phyloP scores from a whole-genome alignment of 163 green algal genomes.

The Chlorella variabilis region DNA sequence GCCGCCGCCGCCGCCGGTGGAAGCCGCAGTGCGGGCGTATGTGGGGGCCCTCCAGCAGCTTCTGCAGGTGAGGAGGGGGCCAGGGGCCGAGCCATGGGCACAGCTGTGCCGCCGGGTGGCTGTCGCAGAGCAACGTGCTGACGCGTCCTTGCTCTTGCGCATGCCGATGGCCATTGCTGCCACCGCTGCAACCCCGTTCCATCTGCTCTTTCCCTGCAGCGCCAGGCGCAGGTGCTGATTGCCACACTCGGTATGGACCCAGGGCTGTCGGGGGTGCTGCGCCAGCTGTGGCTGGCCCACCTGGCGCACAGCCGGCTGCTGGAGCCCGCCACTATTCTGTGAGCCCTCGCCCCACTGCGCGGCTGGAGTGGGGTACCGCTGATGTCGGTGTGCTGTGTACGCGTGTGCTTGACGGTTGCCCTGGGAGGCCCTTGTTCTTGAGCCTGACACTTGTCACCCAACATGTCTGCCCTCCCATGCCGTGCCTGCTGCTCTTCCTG shows the following conservation, averaged over 20 bases:
- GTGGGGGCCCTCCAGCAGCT: conserved; percentile 34
- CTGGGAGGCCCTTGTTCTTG: not conserved
- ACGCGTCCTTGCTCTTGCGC: too few relatives aligned
- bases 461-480: too few relatives aligned
- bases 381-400: too few relatives aligned
- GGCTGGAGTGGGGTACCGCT: too few relatives aligned
- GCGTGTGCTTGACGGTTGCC: too few relatives aligned
- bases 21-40: conserved; percentile 26
- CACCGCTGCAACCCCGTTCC: too few relatives aligned
- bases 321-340: conserved; percentile 8
- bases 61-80: conserved; percentile 20
- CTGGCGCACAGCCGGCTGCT: conserved; percentile 17
- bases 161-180: too few relatives aligned
- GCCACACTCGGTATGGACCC: not conserved
- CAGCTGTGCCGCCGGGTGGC: not conserved
- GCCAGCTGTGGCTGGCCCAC: conserved; percentile 30
- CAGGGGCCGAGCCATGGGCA: too few relatives aligned
- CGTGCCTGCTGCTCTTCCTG: not conserved
- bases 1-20: conserved; percentile 9
- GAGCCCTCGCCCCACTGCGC: not conserved
- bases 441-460: too few relatives aligned
- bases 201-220: conserved; percentile 11
- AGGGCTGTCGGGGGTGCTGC: not conserved
- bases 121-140: too few relatives aligned
- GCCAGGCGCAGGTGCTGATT: conserved; percentile 10